A percentile compares a stretch with the other conserved stretches of the same genome.
Evolutionary conservation across 2,329 filamentous ascomycete genomes (phyloP).

Genomic region (Pseudogymnoascus verrucosus): DNA sequence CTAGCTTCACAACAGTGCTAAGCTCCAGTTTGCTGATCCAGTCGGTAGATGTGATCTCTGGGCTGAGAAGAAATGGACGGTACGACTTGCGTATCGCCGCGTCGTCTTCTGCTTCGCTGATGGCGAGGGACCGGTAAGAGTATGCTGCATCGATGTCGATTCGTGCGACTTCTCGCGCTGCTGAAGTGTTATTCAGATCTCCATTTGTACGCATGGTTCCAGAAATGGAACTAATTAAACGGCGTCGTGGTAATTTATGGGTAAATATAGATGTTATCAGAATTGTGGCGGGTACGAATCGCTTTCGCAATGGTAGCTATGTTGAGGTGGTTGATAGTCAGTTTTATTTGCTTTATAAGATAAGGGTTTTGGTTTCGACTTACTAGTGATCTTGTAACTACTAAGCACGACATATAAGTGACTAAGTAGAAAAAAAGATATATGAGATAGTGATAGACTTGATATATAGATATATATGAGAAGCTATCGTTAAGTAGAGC

Average conservation of each 20-base stretch:
- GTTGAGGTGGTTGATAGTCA: not conserved
- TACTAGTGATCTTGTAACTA: not conserved
- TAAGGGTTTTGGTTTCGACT: not conserved
- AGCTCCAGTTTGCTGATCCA: slow-evolving; percentile 52
- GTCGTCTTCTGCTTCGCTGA: slow-evolving; percentile 40
- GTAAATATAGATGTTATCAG: not conserved
- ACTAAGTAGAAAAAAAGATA: not conserved
- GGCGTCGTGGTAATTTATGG: not conserved
- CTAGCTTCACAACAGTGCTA: slow-evolving; percentile 42
- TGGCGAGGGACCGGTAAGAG: slow-evolving; percentile 32
- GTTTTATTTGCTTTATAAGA: not conserved
- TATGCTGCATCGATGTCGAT: slow-evolving; percentile 20
- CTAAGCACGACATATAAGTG: not conserved
- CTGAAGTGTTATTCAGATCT: slow-evolving; percentile 29
- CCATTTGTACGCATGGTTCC: slow-evolving; percentile 17
- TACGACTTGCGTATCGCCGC: slow-evolving; percentile 38
- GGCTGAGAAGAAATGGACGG: slow-evolving; percentile 46
- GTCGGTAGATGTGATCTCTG: slow-evolving; percentile 34
- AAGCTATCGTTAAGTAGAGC: not conserved
- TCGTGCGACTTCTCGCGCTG: slow-evolving; percentile 18
- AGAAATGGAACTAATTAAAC: not conserved
- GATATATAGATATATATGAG: not conserved
- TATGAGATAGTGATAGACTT: not conserved
- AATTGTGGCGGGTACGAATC: not conserved
- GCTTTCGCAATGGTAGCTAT: not conserved